Evolutionary conservation across 2,329 filamentous ascomycete species (phyloP).

Genomic region (Colletotrichum agaves): DNA sequence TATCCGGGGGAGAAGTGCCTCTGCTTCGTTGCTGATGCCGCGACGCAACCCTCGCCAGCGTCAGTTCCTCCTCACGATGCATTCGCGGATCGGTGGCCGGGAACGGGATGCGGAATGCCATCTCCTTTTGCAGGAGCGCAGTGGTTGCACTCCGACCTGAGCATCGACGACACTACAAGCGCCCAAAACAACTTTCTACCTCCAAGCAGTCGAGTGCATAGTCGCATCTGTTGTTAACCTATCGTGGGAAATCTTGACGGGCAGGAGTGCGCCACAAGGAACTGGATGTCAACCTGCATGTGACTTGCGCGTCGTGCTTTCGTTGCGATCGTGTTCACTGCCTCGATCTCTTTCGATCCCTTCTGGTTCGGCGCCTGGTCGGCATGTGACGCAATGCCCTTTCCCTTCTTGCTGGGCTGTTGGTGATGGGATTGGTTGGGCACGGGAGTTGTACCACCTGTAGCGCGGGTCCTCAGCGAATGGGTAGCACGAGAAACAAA

Average conservation of each 20-base stretch:
- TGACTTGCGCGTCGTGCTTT: constrained; percentile 13
- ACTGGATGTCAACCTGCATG: constrained; percentile 13
- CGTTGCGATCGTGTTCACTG: background rate
- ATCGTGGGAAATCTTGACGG: background rate
- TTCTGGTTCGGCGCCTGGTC: constrained; percentile 14
- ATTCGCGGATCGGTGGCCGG: constrained; percentile 45
- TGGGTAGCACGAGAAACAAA: constrained; percentile 8
- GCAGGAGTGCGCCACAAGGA: background rate
- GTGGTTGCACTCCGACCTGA: background rate
- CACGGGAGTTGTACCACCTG: constrained; percentile 14
- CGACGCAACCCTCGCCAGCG: constrained; percentile 46
- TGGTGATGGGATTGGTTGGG: constrained; percentile 17
- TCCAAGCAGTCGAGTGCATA: constrained; percentile 24
- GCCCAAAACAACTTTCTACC: constrained; percentile 21
- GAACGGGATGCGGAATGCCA: constrained; percentile 53
- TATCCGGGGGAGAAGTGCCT: constrained; percentile 35
- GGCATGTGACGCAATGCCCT: constrained; percentile 41
- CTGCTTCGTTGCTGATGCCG: constrained; percentile 41
- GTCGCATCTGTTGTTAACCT: background rate
- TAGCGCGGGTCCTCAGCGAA: constrained; percentile 6
- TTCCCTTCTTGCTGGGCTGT: background rate
- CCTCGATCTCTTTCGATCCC: constrained; percentile 5
- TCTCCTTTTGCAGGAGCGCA: constrained; percentile 39
- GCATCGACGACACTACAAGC: constrained; percentile 26
- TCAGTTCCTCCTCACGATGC: constrained; percentile 52